Base-by-base conservation (phyloP, 2,329 filamentous ascomycete genomes). In the Penicillium janthinellum region DNA sequence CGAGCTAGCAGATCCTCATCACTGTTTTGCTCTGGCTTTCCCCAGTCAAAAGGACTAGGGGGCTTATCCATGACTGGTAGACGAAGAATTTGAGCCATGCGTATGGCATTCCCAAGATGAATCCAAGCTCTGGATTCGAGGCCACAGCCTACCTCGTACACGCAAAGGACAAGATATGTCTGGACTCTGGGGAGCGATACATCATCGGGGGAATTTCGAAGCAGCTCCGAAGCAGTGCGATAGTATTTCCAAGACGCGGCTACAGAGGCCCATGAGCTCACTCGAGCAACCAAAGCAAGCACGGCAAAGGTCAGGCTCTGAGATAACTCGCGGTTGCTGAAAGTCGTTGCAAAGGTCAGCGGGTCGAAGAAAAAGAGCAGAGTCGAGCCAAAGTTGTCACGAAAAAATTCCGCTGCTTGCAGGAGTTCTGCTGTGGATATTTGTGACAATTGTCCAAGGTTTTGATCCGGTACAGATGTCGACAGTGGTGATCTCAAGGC, bases 291-390 rank as follows among this genome's bases (percentile, higher is more conserved):
- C 20, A 55, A 7, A 17, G 53, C 41, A 11, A 55, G 41, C 5
- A 47, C 37, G 7, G 41, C 41, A 38, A 38, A 47, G 8, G 42
- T 48, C 17, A 55, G 22, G n/a, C 53, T 39, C 17, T 11, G 17
- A 7, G 41, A 22, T 38, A 55, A 31, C 22, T 55, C 31, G 25
- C 53, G 14, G n/a, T 35, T 38, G 42, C 53, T 38, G 15, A 55
- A 48, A 11, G 28, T 15, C 38, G 31, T 31, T 55, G 31, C 8
- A 47, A 55, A 55, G 2, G 42, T 55, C n/a, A 55, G 41, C 15
- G 53, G 53, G 14, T 55, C 53, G n/a, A 55, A 22, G 42, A 55
- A 55, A 37, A 55, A 55, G 34, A 55, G 53, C 31, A 55, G 28
- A 6, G 41, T 55, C 5, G 53, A 47, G 31, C 53, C 53, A n/a